A percentile compares a stretch with the other conserved stretches of the same genome.
These are phyloP conservation scores for Amanita polypyramis DNA, from an alignment of 768 basidiomycete species.

Conservation along the genomic window DNA sequence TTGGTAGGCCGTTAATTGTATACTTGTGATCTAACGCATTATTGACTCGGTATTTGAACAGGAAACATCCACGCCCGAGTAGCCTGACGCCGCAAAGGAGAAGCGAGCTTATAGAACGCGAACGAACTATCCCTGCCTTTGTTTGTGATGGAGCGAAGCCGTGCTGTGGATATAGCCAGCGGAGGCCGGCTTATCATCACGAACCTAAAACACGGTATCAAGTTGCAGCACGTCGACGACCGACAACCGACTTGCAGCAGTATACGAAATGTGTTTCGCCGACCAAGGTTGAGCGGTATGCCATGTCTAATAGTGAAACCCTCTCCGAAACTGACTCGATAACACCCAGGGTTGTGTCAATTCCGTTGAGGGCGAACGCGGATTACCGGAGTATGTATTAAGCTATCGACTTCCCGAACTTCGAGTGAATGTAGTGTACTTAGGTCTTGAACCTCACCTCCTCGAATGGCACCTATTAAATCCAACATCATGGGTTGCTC, in stretches of 20 bases:
- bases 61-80: constrained; percentile 25
- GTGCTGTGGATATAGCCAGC: constrained; percentile 25
- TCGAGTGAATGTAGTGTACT: neutral
- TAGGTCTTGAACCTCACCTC: constrained; percentile 33
- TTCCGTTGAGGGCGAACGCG: constrained; percentile 47
- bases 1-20: constrained; percentile 35
- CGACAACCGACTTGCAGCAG: constrained; percentile 51
- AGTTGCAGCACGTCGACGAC: constrained; percentile 29
- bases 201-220: constrained; percentile 36
- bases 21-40: neutral
- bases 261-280: constrained; percentile 44
- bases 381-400: constrained; percentile 48
- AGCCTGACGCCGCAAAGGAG: constrained; percentile 9
- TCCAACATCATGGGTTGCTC: constrained; percentile 48
- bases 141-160: constrained; percentile 20
- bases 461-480: constrained; percentile 54
- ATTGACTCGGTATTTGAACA: constrained; percentile 8
- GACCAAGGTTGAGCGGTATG: constrained; percentile 49
- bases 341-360: constrained; percentile 39
- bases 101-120: constrained; percentile 14
- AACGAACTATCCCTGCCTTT: constrained; percentile 23
- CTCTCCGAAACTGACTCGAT: neutral
- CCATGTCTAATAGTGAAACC: constrained; percentile 5
- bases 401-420: neutral
- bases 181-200: constrained; percentile 21